Evolutionary conservation across 2,329 filamentous ascomycete species (phyloP).

Genomic region (Diplodia sapinea): DNA sequence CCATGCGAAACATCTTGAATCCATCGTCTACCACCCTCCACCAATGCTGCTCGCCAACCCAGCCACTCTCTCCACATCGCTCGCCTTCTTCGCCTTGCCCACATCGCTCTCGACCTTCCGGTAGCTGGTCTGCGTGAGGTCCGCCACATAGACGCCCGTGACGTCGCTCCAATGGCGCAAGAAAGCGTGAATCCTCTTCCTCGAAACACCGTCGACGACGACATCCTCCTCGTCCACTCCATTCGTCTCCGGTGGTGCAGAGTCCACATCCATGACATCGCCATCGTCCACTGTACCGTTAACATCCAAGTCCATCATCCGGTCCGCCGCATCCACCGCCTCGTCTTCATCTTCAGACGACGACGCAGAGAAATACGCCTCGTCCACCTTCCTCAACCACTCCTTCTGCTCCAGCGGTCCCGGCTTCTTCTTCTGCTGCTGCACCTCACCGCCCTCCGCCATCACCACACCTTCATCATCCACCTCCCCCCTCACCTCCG

Average conservation of each 20-base stretch:
- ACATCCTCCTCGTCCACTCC: slow-evolving; percentile 24
- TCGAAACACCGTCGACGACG: slow-evolving; percentile 71
- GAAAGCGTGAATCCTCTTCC: slow-evolving; percentile 68
- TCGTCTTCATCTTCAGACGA: slow-evolving; percentile 55
- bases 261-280: slow-evolving; percentile 20
- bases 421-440: slow-evolving; percentile 57
- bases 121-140: slow-evolving; percentile 83
- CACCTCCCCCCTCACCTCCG: slow-evolving; percentile 46
- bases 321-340: slow-evolving; percentile 44
- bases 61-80: slow-evolving; percentile 80
- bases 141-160: slow-evolving; percentile 73
- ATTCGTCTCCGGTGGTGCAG: neutral
- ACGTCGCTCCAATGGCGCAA: slow-evolving; percentile 77
- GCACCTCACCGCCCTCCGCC: slow-evolving; percentile 41
- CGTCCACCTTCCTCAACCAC: slow-evolving; percentile 59
- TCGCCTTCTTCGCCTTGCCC: slow-evolving; percentile 69
- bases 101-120: slow-evolving; percentile 94
- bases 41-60: slow-evolving; percentile 90
- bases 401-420: slow-evolving; percentile 82
- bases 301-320: slow-evolving; percentile 22
- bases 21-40: slow-evolving; percentile 76
- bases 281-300: neutral
- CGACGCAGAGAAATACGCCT: slow-evolving; percentile 80
- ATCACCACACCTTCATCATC: slow-evolving; percentile 30
- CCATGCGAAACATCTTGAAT: no score